Evolutionary conservation across 768 basidiomycete genomes (phyloP).

Genomic region (Tephrocybe sp.): DNA sequence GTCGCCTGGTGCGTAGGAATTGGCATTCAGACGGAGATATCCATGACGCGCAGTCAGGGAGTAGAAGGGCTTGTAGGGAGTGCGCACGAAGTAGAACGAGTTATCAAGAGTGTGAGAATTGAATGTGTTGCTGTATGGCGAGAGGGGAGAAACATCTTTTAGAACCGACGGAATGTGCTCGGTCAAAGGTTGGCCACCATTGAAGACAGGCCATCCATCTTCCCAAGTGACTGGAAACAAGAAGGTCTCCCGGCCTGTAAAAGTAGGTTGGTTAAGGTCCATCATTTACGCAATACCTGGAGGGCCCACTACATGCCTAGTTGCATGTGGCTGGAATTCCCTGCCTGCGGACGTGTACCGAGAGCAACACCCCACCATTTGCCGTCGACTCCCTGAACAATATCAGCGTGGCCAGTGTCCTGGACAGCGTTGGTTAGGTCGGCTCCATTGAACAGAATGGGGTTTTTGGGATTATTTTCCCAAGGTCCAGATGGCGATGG

Average conservation of each 20-base stretch:
- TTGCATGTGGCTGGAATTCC: constrained; percentile 34
- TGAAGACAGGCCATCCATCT: constrained; percentile 39
- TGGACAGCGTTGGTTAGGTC: constrained; percentile 34
- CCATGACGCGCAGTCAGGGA: constrained; percentile 27
- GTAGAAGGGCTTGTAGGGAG: constrained; percentile 37
- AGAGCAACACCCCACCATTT: constrained; percentile 41
- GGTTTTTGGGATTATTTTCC: constrained; percentile 39
- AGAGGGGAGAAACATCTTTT: constrained; percentile 25
- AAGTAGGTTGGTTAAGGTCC: not conserved
- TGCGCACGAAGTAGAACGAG: constrained; percentile 38
- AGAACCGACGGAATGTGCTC: constrained; percentile 29
- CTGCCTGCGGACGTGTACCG: constrained; percentile 36
- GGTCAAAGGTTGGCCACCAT: constrained; percentile 28
- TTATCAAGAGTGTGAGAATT: constrained; percentile 24
- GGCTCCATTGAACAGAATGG: constrained; percentile 39
- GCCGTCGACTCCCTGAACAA: constrained; percentile 33
- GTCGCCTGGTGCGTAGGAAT: constrained; percentile 38
- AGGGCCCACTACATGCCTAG: constrained; percentile 20
- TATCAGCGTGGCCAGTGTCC: constrained; percentile 37
- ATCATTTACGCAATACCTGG: not conserved
- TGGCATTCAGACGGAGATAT: constrained; percentile 31
- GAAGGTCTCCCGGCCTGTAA: constrained; percentile 37
- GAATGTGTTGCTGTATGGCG: constrained; percentile 29
- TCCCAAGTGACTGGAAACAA: constrained; percentile 40
- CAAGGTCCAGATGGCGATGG: constrained; percentile 39